Evolutionary conservation across 495 filamentous ascomycete genomes (phyloP).

Genomic region (Aspergillus heteromorphus): DNA sequence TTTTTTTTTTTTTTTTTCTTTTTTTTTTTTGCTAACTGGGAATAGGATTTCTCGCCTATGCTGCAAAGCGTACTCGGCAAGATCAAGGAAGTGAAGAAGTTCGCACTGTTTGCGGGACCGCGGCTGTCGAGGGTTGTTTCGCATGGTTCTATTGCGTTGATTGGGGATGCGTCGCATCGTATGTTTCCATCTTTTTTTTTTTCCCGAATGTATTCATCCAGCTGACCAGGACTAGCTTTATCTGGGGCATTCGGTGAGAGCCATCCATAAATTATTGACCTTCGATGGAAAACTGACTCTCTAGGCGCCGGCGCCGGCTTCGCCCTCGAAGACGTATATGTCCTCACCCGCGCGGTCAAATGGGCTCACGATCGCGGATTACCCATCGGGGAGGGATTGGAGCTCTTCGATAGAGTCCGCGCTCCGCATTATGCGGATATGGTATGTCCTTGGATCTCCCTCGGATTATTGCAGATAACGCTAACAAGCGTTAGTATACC

Average conservation of each 20-base stretch:
- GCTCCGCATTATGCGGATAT: slow-evolving; percentile 22
- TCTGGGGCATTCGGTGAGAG: slow-evolving; percentile 21
- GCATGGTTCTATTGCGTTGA: slow-evolving; percentile 14
- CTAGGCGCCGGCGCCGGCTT: slow-evolving; percentile 54
- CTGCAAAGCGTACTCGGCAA: slow-evolving; percentile 13
- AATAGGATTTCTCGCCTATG: slow-evolving; percentile 19
- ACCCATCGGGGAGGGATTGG: slow-evolving; percentile 8
- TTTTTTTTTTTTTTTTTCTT: too few relatives aligned
- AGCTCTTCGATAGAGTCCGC: slow-evolving; percentile 19
- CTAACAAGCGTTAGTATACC: slow-evolving; percentile 7
- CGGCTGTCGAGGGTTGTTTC: slow-evolving; percentile 9
- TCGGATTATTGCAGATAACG: neutral
- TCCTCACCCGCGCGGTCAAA: slow-evolving; percentile 34
- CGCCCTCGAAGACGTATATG: slow-evolving; percentile 54
- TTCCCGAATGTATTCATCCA: neutral
- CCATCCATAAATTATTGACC: too few relatives aligned
- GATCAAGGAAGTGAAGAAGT: slow-evolving; percentile 18
- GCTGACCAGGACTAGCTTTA: slow-evolving; percentile 9
- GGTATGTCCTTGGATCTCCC: neutral
- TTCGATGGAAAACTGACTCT: neutral
- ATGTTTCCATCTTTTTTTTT: neutral
- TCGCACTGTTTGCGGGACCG: slow-evolving; percentile 19
- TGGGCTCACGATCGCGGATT: slow-evolving; percentile 12
- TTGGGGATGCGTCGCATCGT: slow-evolving; percentile 28
- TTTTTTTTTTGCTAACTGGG: too few relatives aligned